Percentiles rank a stretch among this genome's conserved stretches.
Conservation (phyloP, 1,284 basidiomycete genomes). For the Sanghuangporus sanghuang region DNA sequence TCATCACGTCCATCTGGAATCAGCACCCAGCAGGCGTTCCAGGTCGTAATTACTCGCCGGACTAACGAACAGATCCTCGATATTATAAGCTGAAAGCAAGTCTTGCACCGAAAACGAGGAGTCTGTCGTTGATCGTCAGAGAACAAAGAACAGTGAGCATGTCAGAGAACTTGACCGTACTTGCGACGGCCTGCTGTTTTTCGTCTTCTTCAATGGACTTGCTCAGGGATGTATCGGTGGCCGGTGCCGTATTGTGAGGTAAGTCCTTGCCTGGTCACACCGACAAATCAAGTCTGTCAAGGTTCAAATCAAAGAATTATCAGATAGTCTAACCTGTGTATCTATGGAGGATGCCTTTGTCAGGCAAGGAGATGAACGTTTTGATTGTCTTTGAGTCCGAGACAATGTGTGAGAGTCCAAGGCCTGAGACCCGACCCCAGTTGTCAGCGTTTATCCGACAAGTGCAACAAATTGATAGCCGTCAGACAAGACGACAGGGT, state of each 20-base stretch:
- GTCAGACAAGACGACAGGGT: slow-evolving; percentile 11
- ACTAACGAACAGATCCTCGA: background rate
- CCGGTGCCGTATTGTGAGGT: slow-evolving; percentile 31
- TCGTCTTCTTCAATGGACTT: slow-evolving; percentile 28
- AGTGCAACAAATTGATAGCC: background rate
- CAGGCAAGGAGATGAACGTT: slow-evolving; percentile 35
- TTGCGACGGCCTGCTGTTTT: slow-evolving; percentile 11
- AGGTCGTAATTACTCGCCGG: slow-evolving; percentile 1
- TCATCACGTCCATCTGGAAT: background rate
- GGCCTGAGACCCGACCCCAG: background rate
- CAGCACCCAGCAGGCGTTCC: background rate
- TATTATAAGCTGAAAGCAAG: background rate
- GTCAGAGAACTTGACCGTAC: background rate
- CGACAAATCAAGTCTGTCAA: background rate
- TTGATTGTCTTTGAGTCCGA: slow-evolving; percentile 21
- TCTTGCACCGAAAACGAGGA: slow-evolving; percentile 3
- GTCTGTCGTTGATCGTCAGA: background rate
- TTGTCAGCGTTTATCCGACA: background rate
- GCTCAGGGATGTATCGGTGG: slow-evolving; percentile 33
- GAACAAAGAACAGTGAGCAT: background rate
- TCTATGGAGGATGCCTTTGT: slow-evolving; percentile 32
- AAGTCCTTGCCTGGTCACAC: slow-evolving; percentile 21
- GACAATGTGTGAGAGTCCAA: background rate
- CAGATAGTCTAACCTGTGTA: slow-evolving; percentile 25
- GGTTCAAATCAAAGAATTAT: slow-evolving; percentile 19